phyloP scores from a whole-genome alignment of 768 basidiomycete genomes.

The Tremella mesenterica region DNA sequence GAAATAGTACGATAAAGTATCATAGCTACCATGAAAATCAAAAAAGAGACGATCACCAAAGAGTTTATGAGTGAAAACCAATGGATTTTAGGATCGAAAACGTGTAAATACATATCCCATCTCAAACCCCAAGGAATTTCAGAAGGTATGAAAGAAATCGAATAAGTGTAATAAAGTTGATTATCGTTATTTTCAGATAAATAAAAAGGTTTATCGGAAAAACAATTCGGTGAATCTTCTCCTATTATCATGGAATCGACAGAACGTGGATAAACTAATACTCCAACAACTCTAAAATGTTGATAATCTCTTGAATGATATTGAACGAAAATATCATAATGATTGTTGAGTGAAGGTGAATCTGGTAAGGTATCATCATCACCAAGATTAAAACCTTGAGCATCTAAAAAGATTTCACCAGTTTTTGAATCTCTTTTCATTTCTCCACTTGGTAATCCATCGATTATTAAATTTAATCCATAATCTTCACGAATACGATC shows the following conservation, averaged over 20 bases:
- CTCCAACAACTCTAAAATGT: constrained; percentile 81
- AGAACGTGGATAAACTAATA: constrained; percentile 58
- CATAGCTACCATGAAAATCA: constrained; percentile 72
- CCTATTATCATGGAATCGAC: constrained; percentile 30
- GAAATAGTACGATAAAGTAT: constrained; percentile 76
- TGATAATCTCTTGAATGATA: constrained; percentile 64
- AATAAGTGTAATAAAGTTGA: constrained; percentile 73
- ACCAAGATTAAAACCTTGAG: constrained; percentile 69
- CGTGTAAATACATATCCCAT: constrained; percentile 93
- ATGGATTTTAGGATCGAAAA: constrained; percentile 88
- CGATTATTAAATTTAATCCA: constrained; percentile 86
- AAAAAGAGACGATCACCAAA: constrained; percentile 78
- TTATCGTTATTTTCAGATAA: constrained; percentile 58
- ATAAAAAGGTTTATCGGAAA: constrained; percentile 43
- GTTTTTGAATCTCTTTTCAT: constrained; percentile 74
- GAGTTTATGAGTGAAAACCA: constrained; percentile 95
- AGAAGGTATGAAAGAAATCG: constrained; percentile 81
- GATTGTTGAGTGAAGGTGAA: constrained; percentile 73
- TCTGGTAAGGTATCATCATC: constrained; percentile 53
- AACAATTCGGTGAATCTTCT: constrained; percentile 29
- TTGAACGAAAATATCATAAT: constrained; percentile 58
- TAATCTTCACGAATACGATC: constrained; percentile 86
- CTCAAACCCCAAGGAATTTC: constrained; percentile 71
- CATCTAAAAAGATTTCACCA: constrained; percentile 81
- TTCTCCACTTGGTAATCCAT: constrained; percentile 87